Base-by-base conservation (phyloP, 2,329 filamentous ascomycete genomes). In the Fusarium veterinarium region DNA sequence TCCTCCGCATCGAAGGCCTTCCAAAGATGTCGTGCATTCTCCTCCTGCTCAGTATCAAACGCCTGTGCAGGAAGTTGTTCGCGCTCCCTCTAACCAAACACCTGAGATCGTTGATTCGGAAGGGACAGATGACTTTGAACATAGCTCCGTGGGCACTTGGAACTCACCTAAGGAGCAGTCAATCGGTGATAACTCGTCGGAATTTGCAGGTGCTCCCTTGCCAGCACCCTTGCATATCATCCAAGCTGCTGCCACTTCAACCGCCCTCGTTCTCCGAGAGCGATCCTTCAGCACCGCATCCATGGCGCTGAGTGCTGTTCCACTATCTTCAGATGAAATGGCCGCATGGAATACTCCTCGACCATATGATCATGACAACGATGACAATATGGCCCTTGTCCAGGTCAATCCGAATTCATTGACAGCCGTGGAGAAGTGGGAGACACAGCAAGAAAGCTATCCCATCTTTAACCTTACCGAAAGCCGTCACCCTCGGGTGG, bases 201-300 rank as follows among this genome's bases (percentile, higher is more conserved):
- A 61, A 6, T 28, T 57, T 20, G 37, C 37, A 41, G 44, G 44
- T 4, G 67, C 59, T 19, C 75, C 72, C 8, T 60, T 67, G 14
- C 75, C 75, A 28, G 67, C 62, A n/a, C 74, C 74, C 0, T 59
- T 77, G 3, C 72, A 77, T 37, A 31, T 77, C 6, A 77, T 76
- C 11, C 61, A 77, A 19, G 67, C 74, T 7, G 41, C 62, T 5
- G 28, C 61, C 19, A 13, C 44, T 6, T 49, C 44, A 11, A 37
- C 55, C 2, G 31, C 33, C 13, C 52, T 35, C 13, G 31, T 40
- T 8, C 31, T 33, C 13, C 53, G 23, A 2, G 40, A 41, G 40
- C 20, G 14, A 10, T 40, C 62, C 19, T 48, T 38, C 13, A 59
- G 69, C 55, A 63, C 57, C 25, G 37, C 58, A 1, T 49, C 71